A percentile compares a stretch with the other conserved stretches of the same genome.
These are phyloP conservation scores for Rubia balearica DNA, from an alignment of 305 asterid genomes.

Conservation along the genomic window DNA sequence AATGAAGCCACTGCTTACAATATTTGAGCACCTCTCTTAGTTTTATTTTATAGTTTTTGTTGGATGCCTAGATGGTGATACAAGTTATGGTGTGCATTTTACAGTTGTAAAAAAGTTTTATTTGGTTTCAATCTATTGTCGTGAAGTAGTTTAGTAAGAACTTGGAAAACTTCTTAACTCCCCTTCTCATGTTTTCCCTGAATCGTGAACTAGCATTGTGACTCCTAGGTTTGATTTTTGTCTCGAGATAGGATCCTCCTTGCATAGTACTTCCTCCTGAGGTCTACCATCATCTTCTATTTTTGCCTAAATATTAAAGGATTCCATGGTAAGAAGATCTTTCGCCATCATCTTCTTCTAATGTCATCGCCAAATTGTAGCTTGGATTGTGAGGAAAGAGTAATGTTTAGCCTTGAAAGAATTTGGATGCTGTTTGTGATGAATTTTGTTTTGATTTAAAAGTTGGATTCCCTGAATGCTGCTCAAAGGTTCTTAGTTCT, in stretches of 20 bases:
- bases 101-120: too few species aligned
- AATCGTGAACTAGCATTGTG: slow-evolving; percentile 72
- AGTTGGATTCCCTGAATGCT: not conserved
- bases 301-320: slow-evolving; percentile 37
- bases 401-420: not conserved
- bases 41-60: too few species aligned
- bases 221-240: slow-evolving; percentile 50
- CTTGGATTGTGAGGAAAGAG: too few species aligned
- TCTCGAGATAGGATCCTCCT: slow-evolving; percentile 16
- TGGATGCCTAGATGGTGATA: too few species aligned
- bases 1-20: too few species aligned
- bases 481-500: not conserved
- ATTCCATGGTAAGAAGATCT: slow-evolving; percentile 62
- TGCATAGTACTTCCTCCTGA: slow-evolving; percentile 22
- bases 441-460: not conserved
- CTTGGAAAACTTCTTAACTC: slow-evolving; percentile 53
- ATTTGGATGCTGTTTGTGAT: not conserved
- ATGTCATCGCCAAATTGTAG: slow-evolving; percentile 72
- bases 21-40: too few species aligned
- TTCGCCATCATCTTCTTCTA: slow-evolving; percentile 55
- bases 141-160: too few species aligned
- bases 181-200: slow-evolving; percentile 73
- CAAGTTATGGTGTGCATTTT: too few species aligned
- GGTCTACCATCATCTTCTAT: slow-evolving; percentile 24
- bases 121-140: too few species aligned